phyloP scores from a whole-genome alignment of 768 basidiomycete genomes.

The Trametes coccinea region DNA sequence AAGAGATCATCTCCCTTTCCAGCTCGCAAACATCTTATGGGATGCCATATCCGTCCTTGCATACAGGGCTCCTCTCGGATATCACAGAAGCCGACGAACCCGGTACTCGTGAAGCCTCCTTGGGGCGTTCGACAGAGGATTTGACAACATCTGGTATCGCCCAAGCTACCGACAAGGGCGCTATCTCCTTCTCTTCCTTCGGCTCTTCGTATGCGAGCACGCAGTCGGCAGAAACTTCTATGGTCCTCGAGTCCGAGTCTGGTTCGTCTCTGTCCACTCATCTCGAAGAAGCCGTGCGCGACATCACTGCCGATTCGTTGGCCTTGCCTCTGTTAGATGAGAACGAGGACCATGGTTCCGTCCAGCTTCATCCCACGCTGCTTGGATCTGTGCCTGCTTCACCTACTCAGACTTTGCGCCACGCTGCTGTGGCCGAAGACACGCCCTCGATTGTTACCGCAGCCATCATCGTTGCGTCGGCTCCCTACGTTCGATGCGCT shows the following conservation, averaged over 20 bases:
- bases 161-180: not conserved
- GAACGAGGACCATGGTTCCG: not conserved
- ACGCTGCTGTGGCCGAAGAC: too few relatives aligned
- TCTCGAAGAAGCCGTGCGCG: not conserved
- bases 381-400: not conserved
- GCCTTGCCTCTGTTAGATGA: not conserved
- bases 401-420: too few relatives aligned
- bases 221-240: not conserved
- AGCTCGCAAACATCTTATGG: not conserved
- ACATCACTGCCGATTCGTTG: not conserved
- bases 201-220: slow-evolving; percentile 19
- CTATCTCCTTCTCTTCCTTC: slow-evolving; percentile 14
- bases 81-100: slow-evolving; percentile 15
- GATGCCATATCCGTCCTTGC: not conserved
- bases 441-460: too few relatives aligned
- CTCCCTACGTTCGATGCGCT: not conserved
- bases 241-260: not conserved
- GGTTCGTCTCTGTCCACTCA: not conserved
- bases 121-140: not conserved
- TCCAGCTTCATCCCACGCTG: not conserved
- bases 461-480: not conserved
- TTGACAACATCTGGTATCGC: not conserved
- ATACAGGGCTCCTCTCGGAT: slow-evolving; percentile 15
- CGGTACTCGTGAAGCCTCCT: not conserved
- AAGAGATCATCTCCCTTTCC: not conserved